Base-by-base conservation (phyloP, 169 alveolate genomes). In the Plasmodium coatneyi region DNA sequence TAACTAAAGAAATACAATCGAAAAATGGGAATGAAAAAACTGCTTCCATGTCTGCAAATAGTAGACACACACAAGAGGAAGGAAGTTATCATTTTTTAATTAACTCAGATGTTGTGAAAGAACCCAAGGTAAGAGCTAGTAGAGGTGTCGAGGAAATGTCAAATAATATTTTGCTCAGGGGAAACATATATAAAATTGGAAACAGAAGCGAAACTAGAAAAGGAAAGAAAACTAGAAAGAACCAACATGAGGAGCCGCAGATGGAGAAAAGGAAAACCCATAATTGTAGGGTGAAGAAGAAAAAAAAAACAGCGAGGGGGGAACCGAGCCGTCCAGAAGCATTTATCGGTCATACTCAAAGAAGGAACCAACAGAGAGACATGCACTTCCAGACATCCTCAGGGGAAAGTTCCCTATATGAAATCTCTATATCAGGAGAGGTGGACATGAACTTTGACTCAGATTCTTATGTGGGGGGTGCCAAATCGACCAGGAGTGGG, bases 341-440 rank as follows among this genome's bases (percentile, higher is more conserved):
- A 19, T 56, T 56, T 56, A 4, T 32, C 12, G 30, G 30, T 10
- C 32, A 0, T 16, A 19, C 25, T 22, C 32, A 16, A 56, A 56
- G 30, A 56, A 14, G 12, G 16, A 56, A 32, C 12, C 30, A 19
- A 22, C 72, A 56, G 72, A 7, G 12, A 22, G 72, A 56, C n/a
- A n/a, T 56, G 72, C 30, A 56, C 72, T 56, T 16, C 4, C 32
- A 6, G 30, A 16, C n/a, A 9, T 82, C 36, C n/a, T 82, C 92
- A 22, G 22, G 71, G 22, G 92, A 82, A 82, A 82, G 71, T 60
- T 82, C 92, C 25, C 16, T 70, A 16, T 82, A 82, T 32, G 92
- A 84, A 72, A 36, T 84, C 49, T 84, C 92, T 32, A 46, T 84
- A 30, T 25, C 56, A 25, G 92, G 92, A 1, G 92, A 84, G 39